Base-by-base conservation (phyloP, 2,329 filamentous ascomycete genomes). In the Claviceps monticola region DNA sequence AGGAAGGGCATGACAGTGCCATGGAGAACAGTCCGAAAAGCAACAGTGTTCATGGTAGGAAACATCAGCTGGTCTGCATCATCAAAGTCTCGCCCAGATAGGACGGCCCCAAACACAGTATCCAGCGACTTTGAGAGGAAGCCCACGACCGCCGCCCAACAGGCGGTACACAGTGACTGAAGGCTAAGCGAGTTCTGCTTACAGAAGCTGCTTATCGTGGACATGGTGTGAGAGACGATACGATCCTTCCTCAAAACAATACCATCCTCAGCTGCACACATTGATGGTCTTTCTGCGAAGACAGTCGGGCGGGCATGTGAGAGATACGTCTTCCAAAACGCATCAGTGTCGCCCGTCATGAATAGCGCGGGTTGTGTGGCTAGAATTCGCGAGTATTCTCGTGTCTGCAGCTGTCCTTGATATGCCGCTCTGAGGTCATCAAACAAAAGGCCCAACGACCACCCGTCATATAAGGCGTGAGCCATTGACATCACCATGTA, bases 11-110 rank as follows among this genome's bases (percentile, higher is more conserved):
- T 56, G 0, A 77, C 68, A 0, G 74, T 80, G 1, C 87, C 87
- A 58, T 93, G 85, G 2, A 95, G 64, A 2, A 90, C 74, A 1
- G 77, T 77, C 11, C 89, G 76, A 7, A 95, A 73, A 0, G 84
- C 79, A 0, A 95, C 82, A 0, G 90, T 95, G 61, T 95, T 96
- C 86, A 96, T 95, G 0, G 86, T 88, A 0, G 90, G 91, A 60
- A 95, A 96, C 61, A 90, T 74, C 13, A 91, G 66, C 26, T 78
- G 66, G 44, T 85, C 78, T 0, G 80, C 77, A 16, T 78, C 75
- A 46, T 86, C 82, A 9, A 80, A 81, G 52, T 93, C 87, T n/a
- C 91, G 78, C 16, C 91, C 90, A 0, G 88, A 89, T 13, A 95
- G 72, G 1, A 96, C 84, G 0, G 87, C 79, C 1, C 91, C 91